These are phyloP conservation scores for Castanea crenata DNA, from an alignment of 306 rosid genomes.

Conservation along the genomic window DNA sequence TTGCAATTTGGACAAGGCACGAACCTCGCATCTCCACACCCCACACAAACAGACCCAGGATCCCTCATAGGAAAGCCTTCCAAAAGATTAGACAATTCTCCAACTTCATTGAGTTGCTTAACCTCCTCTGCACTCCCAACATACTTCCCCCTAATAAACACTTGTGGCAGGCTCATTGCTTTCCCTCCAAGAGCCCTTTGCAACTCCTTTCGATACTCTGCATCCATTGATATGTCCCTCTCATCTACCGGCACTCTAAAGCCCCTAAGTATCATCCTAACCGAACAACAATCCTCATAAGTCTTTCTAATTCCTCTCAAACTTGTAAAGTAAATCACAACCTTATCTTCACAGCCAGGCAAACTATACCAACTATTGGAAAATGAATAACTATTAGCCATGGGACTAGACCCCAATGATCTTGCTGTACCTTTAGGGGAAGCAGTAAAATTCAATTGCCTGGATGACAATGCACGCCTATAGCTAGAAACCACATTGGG, in stretches of 20 bases:
- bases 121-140: constrained; percentile 75
- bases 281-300: constrained; percentile 72
- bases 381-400: constrained; percentile 28
- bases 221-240: constrained; percentile 83
- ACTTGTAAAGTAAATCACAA: constrained; percentile 71
- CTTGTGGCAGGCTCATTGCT: constrained; percentile 54
- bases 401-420: constrained; percentile 62
- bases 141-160: constrained; percentile 59
- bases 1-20: constrained; percentile 63
- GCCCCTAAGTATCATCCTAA: constrained; percentile 55
- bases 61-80: constrained; percentile 51
- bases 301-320: constrained; percentile 75
- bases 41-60: constrained; percentile 49
- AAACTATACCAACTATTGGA: constrained; percentile 23
- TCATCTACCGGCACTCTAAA: constrained; percentile 70
- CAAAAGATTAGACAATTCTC: constrained; percentile 55
- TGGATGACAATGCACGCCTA: constrained; percentile 65
- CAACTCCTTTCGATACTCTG: constrained; percentile 59
- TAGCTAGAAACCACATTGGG: constrained; percentile 73
- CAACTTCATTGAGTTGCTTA: constrained; percentile 58
- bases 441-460: constrained; percentile 38
- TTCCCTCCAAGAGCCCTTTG: constrained; percentile 43
- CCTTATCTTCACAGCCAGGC: constrained; percentile 51
- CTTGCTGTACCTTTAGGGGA: constrained; percentile 22
- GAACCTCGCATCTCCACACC: constrained; percentile 78